Base-by-base conservation (phyloP, 495 filamentous ascomycete species). In the Daldinia caldariorum region DNA sequence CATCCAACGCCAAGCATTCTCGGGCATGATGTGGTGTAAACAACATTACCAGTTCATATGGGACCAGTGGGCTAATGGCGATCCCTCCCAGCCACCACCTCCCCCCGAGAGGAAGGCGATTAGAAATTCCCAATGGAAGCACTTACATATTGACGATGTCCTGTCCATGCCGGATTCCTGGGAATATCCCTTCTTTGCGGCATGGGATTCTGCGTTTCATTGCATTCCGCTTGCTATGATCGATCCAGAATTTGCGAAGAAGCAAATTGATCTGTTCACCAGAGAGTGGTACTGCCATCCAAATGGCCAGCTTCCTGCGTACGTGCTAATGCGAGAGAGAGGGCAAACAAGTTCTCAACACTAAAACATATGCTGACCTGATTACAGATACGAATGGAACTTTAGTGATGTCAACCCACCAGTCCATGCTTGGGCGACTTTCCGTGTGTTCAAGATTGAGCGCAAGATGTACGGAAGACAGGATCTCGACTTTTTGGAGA, bases 271-370 rank as follows among this genome's bases (percentile, higher is more conserved):
- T 77, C 81, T 98, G 14, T 91, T 98, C 71, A 98, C 94, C 9
- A 86, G 94, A 65, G 94, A 97, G 81, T 97, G 94, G 94, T 98
- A 98, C 83, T 97, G 97, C 91, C 94, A 98, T 82, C 94, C 94
- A 16, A 98, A 98, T 73, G 94, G 94, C 49, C 94, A 98, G 79
- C 83, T 97, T 53, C 90, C 92, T 29, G 82, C 80, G 75, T 81
- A 75, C 41, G 76, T n/a, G 18, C 34, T 22, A 6, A 0, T 8
- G 6, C 26, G 3, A 26, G 1, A 26, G 1, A n/a, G n/a, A n/a
- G n/a, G n/a, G n/a, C n/a, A 20, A 56, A 54, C 32, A 13, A 13
- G 0, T 37, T 38, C 12, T 39, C 47, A 47, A 63, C 55, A 66
- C 56, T 37, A 61, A 18, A 35, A 34, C 26, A 26, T 22, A 70